Percentiles rank a stretch among this genome's conserved stretches.
Conservation (phyloP, 2,329 filamentous ascomycete species). For the Biscogniauxia marginata region DNA sequence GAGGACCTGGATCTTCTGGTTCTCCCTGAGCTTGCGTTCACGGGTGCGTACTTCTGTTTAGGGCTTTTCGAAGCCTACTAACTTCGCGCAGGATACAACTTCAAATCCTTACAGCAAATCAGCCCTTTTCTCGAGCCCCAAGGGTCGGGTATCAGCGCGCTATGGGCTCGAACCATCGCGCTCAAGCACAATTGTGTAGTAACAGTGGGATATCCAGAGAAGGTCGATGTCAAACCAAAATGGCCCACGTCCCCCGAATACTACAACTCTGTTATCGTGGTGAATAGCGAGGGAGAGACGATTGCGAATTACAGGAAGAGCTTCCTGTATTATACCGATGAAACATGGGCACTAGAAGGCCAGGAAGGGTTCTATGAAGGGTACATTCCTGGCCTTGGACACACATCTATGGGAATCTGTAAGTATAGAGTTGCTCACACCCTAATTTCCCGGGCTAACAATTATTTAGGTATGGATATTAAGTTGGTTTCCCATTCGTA, state of each 20-base stretch:
- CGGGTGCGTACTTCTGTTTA: no score
- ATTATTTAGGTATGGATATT: conserved; percentile 53
- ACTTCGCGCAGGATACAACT: conserved; percentile 66
- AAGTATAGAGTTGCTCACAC: no score
- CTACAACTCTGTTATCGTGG: conserved; percentile 49
- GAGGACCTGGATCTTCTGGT: conserved; percentile 68
- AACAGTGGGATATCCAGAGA: conserved; percentile 73
- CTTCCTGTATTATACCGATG: conserved; percentile 58
- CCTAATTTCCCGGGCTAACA: conserved; percentile 10
- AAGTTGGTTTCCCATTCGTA: conserved; percentile 44
- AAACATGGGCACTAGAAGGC: conserved; percentile 60
- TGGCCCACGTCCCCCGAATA: conserved; percentile 49
- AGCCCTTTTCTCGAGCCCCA: conserved; percentile 66
- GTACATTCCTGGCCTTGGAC: conserved; percentile 47
- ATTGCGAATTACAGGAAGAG: conserved; percentile 61
- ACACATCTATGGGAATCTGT: conserved; percentile 60
- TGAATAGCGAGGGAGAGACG: conserved; percentile 59
- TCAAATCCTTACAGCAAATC: conserved; percentile 67
- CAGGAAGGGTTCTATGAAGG: conserved; percentile 48
- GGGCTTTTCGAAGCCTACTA: conserved; percentile 18
- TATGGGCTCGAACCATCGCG: conserved; percentile 70
- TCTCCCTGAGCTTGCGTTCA: conserved; percentile 74
- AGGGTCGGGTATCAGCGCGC: conserved; percentile 62
- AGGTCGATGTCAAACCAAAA: conserved; percentile 48
- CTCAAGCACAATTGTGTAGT: conserved; percentile 66